Base-by-base conservation (phyloP, 1,139 yeast species). In the Kodamaea ohmeri region DNA sequence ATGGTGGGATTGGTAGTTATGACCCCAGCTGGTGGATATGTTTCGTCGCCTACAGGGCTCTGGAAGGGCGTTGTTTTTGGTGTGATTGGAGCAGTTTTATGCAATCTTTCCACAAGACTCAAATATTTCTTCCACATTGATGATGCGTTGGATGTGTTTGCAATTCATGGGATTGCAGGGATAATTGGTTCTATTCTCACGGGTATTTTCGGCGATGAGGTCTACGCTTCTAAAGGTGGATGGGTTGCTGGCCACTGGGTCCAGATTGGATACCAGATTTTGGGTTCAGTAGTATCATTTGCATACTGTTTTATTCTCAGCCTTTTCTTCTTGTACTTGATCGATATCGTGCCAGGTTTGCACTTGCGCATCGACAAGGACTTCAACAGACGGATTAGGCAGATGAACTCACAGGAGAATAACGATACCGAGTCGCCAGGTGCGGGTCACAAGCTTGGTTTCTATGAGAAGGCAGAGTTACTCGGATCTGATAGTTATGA, bases 401-500 rank as follows among this genome's bases (percentile, higher is more conserved):
- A 56, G 11, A 46, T 51, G 25, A 56, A 70, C 34, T 50, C 56
- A 11, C 40, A 44, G 26, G 36, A 43, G 17, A 61, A 57, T 32
- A 46, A 56, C 7, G 55, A 58, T 19, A n/a, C n/a, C n/a, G 32
- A 46, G 14, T 40, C 53, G 2, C 53, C 58, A 3, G 50, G 52
- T 12, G 15, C 29, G 17, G 28, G n/a, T n/a, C n/a, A 42, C 4
- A 53, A 50, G 18, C 36, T 44, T 2, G 41, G 44, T 19, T 49
- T 46, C 26, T 48, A 49, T 38, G 73, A 67, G 45, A 49, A 51
- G 30, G 59, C 56, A 3, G 82, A 77, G 50, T 41, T 71, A n/a
- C 47, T 61, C 21, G 83, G 83, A 1, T 54, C 75, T 2, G 83
- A 77, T 49, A 48, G 61, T 25, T 66, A 67, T 38, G 80, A 76